Percentiles rank a stretch among this genome's conserved stretches.
Evolutionary conservation across 176 grass and related monocot species (phyloP).

Genomic region (Stipa capillata): DNA sequence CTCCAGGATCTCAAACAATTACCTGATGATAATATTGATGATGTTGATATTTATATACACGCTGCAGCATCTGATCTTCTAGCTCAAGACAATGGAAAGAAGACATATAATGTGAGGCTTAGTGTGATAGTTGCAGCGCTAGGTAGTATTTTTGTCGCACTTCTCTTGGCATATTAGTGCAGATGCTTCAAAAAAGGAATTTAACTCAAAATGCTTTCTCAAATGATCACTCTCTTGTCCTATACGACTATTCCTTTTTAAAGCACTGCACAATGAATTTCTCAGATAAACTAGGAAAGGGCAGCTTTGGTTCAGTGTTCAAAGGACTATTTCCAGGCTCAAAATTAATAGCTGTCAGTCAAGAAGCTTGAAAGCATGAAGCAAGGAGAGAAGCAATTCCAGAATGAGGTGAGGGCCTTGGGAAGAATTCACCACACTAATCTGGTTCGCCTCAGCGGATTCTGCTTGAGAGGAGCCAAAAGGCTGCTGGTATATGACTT

Average conservation of each 20-base stretch:
- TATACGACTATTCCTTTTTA: slow-evolving; percentile 23
- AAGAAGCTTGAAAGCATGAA: slow-evolving; percentile 38
- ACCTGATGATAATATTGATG: slow-evolving; percentile 3
- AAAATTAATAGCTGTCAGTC: slow-evolving; percentile 14
- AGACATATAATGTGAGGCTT: neutral
- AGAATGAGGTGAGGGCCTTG: slow-evolving; percentile 27
- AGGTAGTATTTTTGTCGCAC: neutral
- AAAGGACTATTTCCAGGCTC: slow-evolving; percentile 19
- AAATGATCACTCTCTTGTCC: neutral
- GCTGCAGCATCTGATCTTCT: slow-evolving; percentile 12
- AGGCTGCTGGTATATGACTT: slow-evolving; percentile 38
- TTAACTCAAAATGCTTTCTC: neutral
- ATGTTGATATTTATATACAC: slow-evolving; percentile 9
- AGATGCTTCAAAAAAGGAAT: neutral
- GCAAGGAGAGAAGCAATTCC: slow-evolving; percentile 38
- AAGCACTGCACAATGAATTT: slow-evolving; percentile 28
- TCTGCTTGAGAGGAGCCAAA: slow-evolving; percentile 17
- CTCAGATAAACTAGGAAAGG: slow-evolving; percentile 19
- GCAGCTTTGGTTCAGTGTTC: slow-evolving; percentile 33
- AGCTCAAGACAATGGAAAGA: neutral
- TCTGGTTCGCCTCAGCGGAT: slow-evolving; percentile 10
- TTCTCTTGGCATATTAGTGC: neutral
- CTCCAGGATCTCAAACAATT: slow-evolving; percentile 3
- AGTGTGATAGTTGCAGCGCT: neutral
- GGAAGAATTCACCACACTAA: slow-evolving; percentile 25